phyloP scores from a whole-genome alignment of 2,329 filamentous ascomycete genomes.

The Diaporthe amygdali region DNA sequence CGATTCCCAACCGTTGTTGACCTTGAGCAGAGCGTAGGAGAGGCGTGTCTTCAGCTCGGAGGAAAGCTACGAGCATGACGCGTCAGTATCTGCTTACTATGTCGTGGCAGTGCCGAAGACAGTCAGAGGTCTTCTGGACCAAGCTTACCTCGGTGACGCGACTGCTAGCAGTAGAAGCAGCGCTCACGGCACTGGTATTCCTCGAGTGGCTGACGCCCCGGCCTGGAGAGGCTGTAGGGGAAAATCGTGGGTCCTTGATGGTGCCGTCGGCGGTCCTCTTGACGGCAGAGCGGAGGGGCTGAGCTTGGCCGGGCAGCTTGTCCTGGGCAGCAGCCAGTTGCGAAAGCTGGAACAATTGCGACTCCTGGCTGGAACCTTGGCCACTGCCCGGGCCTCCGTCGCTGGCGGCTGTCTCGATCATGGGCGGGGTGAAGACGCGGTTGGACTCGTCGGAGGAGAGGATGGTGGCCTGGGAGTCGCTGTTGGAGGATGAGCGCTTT shows the following conservation, averaged over 20 bases:
- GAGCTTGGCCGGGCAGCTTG: conserved; percentile 40
- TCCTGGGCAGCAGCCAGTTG: conserved; percentile 61
- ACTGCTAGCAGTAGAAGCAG: conserved; percentile 65
- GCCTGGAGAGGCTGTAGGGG: conserved; percentile 51
- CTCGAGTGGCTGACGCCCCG: conserved; percentile 65
- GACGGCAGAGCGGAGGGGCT: conserved; percentile 44
- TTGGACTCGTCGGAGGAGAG: conserved; percentile 45
- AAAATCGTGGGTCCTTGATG: conserved; percentile 60
- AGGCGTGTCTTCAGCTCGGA: conserved; percentile 82
- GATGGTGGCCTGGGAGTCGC: conserved; percentile 50
- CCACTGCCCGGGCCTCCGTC: conserved; percentile 43
- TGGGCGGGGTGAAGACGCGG: conserved; percentile 48
- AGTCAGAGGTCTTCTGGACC: not conserved
- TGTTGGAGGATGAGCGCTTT: conserved; percentile 36
- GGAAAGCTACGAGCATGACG: conserved; percentile 61
- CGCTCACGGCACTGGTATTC: conserved; percentile 72
- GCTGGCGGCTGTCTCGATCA: conserved; percentile 34
- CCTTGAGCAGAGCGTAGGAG: conserved; percentile 92
- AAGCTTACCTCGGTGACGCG: conserved; percentile 77
- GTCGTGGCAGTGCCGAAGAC: not conserved
- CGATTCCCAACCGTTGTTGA: conserved; percentile 87
- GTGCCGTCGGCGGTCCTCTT: conserved; percentile 81
- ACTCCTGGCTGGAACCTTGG: conserved; percentile 56
- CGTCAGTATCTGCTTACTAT: conserved; percentile 27
- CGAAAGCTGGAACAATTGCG: conserved; percentile 63